Evolutionary conservation across 2,329 filamentous ascomycete species (phyloP), one percentile per base, ranked within the genome.

Genomic region (Knoxdaviesia capensis): DNA sequence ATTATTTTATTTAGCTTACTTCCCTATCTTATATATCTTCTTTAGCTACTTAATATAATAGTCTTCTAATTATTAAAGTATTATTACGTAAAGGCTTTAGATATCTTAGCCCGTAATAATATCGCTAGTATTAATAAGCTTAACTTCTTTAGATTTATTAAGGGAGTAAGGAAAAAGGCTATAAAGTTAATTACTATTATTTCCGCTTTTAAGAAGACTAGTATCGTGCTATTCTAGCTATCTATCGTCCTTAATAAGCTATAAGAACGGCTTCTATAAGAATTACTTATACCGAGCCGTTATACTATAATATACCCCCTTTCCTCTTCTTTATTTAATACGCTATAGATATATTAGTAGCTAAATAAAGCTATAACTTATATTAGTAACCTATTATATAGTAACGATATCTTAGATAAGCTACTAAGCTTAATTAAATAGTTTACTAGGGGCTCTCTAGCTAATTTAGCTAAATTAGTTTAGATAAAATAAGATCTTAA

Each of bases 1-100:
- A 40, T 31, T 36, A 36, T 11, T 33, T n/a, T n/a, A 35, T 37
- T 35, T 35, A 28, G 4, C 28, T 34, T 36, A 30, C 39, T 44
- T 33, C 11, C 35, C 44, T 42, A 44, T 33, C 31, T 40, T 40
- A 34, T 11, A 10, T 31, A 35, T 36, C n/a, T 43, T 35, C 20
- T 43, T 31, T 40, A 43, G 20, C 37, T 11, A 5, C 36, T 43
- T 29, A 31, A 43, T 43, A 36, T 43, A 10, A n/a, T 40, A 7
- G 29, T 43, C 11, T 43, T 43, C 34, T 43, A 31, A 2, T 20
- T 29, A 34, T 29, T 43, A 39, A 43, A 43, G n/a, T 7, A 43
- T 20, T 43, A 40, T 3, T 36, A 43, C 29, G 29, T 2, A 2
- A 7, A 9, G 7, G 11, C 11, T 9, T 7, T 38, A 9, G 11